These are phyloP conservation scores for Xylaria curta DNA, from an alignment of 495 filamentous ascomycete genomes.

Conservation along the genomic window DNA sequence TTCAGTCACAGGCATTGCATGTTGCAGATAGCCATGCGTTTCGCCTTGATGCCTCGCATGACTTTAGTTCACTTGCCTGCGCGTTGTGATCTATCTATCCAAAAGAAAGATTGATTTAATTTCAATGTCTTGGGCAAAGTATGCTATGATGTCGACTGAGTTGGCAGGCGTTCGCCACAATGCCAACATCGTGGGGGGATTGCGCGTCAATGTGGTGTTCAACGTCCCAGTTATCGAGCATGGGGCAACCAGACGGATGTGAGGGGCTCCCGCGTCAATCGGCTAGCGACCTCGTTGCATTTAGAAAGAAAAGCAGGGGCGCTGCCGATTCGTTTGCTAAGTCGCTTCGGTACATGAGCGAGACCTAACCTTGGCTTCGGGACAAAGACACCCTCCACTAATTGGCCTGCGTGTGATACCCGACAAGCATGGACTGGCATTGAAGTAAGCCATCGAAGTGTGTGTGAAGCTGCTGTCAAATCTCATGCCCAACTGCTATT, in stretches of 20 bases:
- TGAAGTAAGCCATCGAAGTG: neutral
- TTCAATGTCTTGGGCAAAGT: neutral
- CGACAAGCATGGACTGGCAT: constrained; percentile 12
- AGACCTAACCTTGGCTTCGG: constrained; percentile 16
- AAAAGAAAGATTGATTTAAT: neutral
- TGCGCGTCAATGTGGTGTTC: constrained; percentile 13
- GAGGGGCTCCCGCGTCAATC: constrained; percentile 6
- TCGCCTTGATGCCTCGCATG: constrained; percentile 3
- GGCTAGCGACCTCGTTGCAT: constrained; percentile 3
- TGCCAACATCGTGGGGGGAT: neutral
- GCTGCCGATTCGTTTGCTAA: constrained; percentile 20
- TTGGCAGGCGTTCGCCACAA: constrained; percentile 11
- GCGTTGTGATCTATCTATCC: neutral
- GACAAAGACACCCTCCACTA: neutral
- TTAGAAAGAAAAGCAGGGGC: neutral
- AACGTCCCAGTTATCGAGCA: neutral
- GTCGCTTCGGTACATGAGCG: constrained; percentile 9
- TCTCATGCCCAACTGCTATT: constrained; percentile 10
- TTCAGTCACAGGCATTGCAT: neutral
- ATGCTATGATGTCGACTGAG: constrained; percentile 1
- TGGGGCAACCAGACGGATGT: constrained; percentile 12
- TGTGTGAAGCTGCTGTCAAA: neutral
- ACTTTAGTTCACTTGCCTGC: neutral
- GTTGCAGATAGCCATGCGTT: neutral
- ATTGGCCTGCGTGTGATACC: neutral